Conservation (phyloP, 2,329 filamentous ascomycete genomes). For the Epicoccum nigrum region DNA sequence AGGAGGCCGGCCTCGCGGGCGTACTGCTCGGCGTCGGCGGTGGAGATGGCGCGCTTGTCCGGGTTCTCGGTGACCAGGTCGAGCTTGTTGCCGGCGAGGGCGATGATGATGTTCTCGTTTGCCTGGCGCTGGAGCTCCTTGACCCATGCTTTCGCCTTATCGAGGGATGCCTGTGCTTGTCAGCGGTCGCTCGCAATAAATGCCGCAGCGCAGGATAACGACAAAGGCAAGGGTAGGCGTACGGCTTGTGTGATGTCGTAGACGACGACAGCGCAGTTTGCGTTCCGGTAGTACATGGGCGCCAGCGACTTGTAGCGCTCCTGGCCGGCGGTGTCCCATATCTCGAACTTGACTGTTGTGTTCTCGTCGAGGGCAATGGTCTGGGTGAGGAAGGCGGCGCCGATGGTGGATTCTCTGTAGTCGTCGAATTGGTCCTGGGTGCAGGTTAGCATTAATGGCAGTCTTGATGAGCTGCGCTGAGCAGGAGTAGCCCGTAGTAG, state of each 20-base stretch:
- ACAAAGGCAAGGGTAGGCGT: slow-evolving; percentile 56
- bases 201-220: too few species aligned
- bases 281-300: slow-evolving; percentile 99
- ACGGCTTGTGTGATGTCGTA: slow-evolving; percentile 99
- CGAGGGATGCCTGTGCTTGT: slow-evolving; percentile 77
- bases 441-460: slow-evolving; percentile 1
- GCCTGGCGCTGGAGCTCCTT: slow-evolving; percentile 98
- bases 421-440: slow-evolving; percentile 95
- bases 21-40: slow-evolving; percentile 92
- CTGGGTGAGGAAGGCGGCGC: slow-evolving; percentile 97
- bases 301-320: slow-evolving; percentile 98
- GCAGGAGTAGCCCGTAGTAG: too few species aligned
- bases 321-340: slow-evolving; percentile 91
- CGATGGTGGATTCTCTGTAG: slow-evolving; percentile 97
- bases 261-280: slow-evolving; percentile 98
- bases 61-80: slow-evolving; percentile 94
- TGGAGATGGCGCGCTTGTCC: slow-evolving; percentile 90
- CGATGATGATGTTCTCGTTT: slow-evolving; percentile 99
- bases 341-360: slow-evolving; percentile 99
- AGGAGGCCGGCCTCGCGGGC: slow-evolving; percentile 90
- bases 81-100: slow-evolving; percentile 90
- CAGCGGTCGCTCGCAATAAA: slow-evolving; percentile 25
- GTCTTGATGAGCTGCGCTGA: neutral
- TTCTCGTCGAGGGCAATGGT: slow-evolving; percentile 97
- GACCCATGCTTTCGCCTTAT: slow-evolving; percentile 99